Conservation (phyloP, 192 early-diverging fungal species). For the Coemansia sp. region DNA sequence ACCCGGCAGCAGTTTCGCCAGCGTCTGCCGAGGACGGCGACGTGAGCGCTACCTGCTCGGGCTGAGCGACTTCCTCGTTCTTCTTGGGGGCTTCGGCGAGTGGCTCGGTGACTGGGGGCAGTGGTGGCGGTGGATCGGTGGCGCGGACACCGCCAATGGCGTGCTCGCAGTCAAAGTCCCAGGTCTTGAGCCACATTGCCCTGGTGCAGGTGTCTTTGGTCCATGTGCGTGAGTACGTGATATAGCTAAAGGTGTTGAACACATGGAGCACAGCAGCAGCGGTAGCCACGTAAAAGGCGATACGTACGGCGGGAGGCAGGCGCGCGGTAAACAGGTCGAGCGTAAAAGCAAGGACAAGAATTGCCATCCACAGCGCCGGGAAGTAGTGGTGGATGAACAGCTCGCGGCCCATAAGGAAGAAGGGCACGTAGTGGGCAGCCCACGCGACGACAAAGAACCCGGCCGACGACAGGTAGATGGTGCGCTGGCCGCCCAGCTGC, state of each 20-base stretch:
- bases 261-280: slow-evolving; percentile 55
- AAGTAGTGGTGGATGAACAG: slow-evolving; percentile 94
- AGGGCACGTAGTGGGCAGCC: slow-evolving; percentile 82
- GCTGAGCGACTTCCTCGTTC: not conserved
- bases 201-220: slow-evolving; percentile 67
- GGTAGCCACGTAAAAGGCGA: slow-evolving; percentile 44
- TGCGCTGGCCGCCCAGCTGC: slow-evolving; percentile 35
- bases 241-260: slow-evolving; percentile 67
- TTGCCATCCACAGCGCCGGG: slow-evolving; percentile 88
- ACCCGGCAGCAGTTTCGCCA: not conserved
- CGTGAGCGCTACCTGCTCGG: not conserved
- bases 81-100: no score
- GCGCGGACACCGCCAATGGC: slow-evolving; percentile 36
- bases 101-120: no score
- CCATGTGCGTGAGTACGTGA: slow-evolving; percentile 80
- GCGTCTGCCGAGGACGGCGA: not conserved
- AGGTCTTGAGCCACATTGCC: slow-evolving; percentile 74
- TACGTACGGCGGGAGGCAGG: slow-evolving; percentile 45
- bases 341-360: slow-evolving; percentile 69
- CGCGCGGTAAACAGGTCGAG: slow-evolving; percentile 71
- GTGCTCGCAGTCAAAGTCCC: slow-evolving; percentile 80
- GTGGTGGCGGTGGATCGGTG: slow-evolving; percentile 18
- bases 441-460: slow-evolving; percentile 76
- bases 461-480: slow-evolving; percentile 55
- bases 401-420: slow-evolving; percentile 87